Base-by-base conservation (phyloP, 805 yeast species). In the Sugiyamaella smithiae region DNA sequence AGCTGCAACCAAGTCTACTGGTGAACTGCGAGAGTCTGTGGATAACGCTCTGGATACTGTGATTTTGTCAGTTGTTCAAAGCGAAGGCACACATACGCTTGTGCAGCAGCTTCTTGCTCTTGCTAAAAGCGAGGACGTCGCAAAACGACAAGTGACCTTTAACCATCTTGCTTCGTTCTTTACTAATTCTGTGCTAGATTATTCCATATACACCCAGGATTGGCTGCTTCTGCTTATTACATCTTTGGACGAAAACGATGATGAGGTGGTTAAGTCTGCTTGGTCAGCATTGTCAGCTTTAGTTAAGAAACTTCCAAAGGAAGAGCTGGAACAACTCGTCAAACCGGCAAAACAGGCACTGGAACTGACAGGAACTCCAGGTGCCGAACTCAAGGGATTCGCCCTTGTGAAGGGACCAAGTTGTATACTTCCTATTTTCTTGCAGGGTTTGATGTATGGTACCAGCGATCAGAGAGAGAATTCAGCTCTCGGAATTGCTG, bases 391-490 rank as follows among this genome's bases (percentile, higher is more conserved):
- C 45, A 79, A 83, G 28, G 97, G 88, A 0, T 86, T 90, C 62
- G 64, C 47, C 63, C 78, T 53, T 60, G 81, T 70, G 82, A 95
- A 67, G 82, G 81, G 98, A 43, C 95, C 97, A 51, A 81, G 78
- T 62, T 85, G 95, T 68, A 69, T 93, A 33, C 74, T 93, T 57
- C 99, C 99, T 24, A 79, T 95, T 46, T 93, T 93, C 72, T 71
- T 88, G 57, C 97, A 91, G 65, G 98, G 98, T 53, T 77, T 93
- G 61, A 88, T 91, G 95, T 88, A 89, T 67, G 99, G 99, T 55
- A 78, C 78, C 45, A 75, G 80, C 53, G 88, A 82, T 43, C 91
- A 85, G 62, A 82, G 93, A 67, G 97, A 90, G 65, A 70, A 73
- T 23, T 79, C 97, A 25, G 98, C 99, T 0, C 70, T 84, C 61